Evolutionary conservation across 306 rosid species (phyloP), one percentile per base, ranked within the genome.

Genomic region (Vicia villosa): DNA sequence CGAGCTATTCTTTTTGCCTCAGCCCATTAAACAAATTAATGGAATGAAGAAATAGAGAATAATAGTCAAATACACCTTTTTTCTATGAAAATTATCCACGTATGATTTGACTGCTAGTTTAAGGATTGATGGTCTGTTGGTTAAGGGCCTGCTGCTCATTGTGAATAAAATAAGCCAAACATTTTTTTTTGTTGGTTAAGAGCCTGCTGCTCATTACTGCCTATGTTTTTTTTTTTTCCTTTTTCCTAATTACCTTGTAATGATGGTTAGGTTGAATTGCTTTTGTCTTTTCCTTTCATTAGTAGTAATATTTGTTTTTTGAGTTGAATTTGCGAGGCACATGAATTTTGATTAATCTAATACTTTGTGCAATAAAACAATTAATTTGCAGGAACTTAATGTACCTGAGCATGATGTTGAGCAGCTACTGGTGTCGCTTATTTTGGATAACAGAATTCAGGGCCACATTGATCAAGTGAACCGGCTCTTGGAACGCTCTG

Each of bases 391-490:
- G 89, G 89, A 85, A 61, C 89, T 85, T 30, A 85, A 85, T 74
- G 89, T 85, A 55, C 85, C 89, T 0, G 89, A 85, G 77, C 86
- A 76, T 56, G 89, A 85, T 66, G 89, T 85, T 57, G 89, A 85
- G 81, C 86, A 82, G 85, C 79, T 85, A 57, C 76, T 85, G 69
- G 89, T 85, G 22, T 85, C 89, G 0, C 85, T 93, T 51, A 94
- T 94, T 73, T 80, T 94, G 89, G 97, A 94, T 75, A 94, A 90
- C 81, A 87, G 94, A 85, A 81, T 94, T 62, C 94, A 94, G 76
- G 97, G 98, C 47, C 96, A 94, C 82, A 94, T 94, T 59, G 98
- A 90, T 81, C 98, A 94, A 82, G 98, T 94, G 60, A 94, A 94
- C 80, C 80, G 97, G 83, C 90, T 94, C 17, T 81, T 94, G 58